These are phyloP conservation scores for Thraustochytrium striatum DNA, from an alignment of 352 stramenopile species.

Conservation along the genomic window DNA sequence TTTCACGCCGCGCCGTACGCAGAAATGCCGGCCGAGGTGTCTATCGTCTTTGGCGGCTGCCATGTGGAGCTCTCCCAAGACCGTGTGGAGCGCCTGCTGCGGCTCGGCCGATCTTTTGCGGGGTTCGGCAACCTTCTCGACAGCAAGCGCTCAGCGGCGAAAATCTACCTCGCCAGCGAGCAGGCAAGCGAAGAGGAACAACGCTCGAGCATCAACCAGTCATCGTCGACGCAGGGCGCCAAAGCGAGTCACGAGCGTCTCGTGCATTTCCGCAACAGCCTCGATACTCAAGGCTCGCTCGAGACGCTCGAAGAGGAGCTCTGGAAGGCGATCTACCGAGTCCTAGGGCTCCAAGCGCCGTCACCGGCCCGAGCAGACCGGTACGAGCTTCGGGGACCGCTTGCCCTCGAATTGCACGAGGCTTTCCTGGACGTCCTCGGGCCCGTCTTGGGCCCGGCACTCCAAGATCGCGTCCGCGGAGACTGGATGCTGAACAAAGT, in stretches of 20 bases:
- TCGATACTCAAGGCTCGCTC: too few relatives aligned
- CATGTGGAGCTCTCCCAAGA: neutral
- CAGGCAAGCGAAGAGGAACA: neutral
- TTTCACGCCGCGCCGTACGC: neutral
- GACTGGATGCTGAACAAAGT: neutral
- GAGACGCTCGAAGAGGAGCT: too few relatives aligned
- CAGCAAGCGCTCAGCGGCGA: neutral
- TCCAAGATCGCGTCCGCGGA: neutral
- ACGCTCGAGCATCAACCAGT: neutral
- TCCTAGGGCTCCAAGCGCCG: too few relatives aligned
- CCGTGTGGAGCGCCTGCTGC: neutral
- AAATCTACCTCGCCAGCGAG: neutral
- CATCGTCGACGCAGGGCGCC: neutral
- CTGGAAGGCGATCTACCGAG: too few relatives aligned
- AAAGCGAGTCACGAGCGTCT: too few relatives aligned
- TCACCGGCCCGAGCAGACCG: too few relatives aligned
- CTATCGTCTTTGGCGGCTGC: neutral
- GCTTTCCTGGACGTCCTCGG: conserved; percentile 17
- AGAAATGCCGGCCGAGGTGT: neutral
- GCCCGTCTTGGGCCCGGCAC: neutral
- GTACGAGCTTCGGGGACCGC: too few relatives aligned
- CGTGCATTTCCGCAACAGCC: too few relatives aligned
- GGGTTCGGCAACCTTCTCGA: neutral
- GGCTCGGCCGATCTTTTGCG: neutral
- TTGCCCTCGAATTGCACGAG: too few relatives aligned